Percentiles rank a stretch among this genome's conserved stretches.
phyloP scores from a whole-genome alignment of 495 filamentous ascomycete species.

The Xanthoparmelia taractica region DNA sequence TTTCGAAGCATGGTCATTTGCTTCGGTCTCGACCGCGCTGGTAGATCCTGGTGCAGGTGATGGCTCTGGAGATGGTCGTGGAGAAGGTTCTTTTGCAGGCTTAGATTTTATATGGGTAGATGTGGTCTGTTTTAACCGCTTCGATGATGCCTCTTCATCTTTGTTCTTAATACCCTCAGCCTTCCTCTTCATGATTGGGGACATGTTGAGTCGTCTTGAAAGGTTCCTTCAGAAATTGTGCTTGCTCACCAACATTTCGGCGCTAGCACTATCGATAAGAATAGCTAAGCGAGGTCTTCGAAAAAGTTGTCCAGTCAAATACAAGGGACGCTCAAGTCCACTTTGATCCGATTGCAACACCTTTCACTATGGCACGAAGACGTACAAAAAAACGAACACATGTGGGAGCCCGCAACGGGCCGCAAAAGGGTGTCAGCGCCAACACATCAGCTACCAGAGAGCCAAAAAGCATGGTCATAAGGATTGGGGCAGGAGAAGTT shows the following conservation, averaged over 20 bases:
- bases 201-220: conserved; percentile 1
- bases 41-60: neutral
- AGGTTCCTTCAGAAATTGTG: too few species aligned
- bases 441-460: conserved; percentile 49
- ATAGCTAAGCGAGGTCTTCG: neutral
- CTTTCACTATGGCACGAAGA: conserved; percentile 60
- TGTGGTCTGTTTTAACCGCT: conserved; percentile 3
- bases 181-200: conserved; percentile 1
- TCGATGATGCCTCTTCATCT: neutral
- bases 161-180: neutral
- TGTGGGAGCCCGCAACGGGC: conserved; percentile 57
- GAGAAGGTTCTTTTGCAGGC: neutral
- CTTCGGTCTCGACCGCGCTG: neutral
- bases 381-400: conserved; percentile 89
- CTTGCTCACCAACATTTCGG: conserved; percentile 1
- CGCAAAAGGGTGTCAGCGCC: conserved; percentile 33
- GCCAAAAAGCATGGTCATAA: conserved; percentile 97
- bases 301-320: neutral
- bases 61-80: neutral
- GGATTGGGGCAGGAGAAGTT: conserved; percentile 88
- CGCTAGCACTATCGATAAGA: conserved; percentile 16
- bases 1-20: conserved; percentile 37
- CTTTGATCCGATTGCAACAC: neutral
- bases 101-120: neutral
- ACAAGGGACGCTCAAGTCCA: neutral